Percentiles rank a stretch among this genome's conserved stretches.
phyloP scores from a whole-genome alignment of 2,329 filamentous ascomycete genomes.

The Fusarium cyanostomum region DNA sequence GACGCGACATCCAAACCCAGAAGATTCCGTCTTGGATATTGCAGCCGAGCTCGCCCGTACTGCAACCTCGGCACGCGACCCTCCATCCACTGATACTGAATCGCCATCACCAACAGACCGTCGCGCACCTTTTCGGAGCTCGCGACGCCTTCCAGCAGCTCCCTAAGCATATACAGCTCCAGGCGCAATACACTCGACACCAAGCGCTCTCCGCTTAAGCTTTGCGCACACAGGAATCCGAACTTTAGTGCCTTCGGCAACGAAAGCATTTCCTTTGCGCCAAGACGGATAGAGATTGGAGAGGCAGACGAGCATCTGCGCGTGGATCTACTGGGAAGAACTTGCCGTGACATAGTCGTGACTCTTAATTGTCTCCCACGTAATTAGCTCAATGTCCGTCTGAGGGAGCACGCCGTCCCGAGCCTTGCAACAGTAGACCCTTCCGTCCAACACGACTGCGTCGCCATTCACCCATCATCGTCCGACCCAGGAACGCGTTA shows the following conservation, averaged over 20 bases:
- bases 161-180: neutral
- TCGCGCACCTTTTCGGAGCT: constrained; percentile 11
- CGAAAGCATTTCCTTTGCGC: constrained; percentile 23
- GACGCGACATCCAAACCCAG: neutral
- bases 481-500: constrained; percentile 24
- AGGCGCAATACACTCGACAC: neutral
- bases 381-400: constrained; percentile 46
- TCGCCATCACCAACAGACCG: constrained; percentile 8
- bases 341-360: constrained; percentile 48
- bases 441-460: constrained; percentile 27
- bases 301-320: constrained; percentile 34
- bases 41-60: constrained; percentile 5
- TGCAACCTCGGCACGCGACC: constrained; percentile 27
- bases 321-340: constrained; percentile 38
- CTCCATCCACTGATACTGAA: constrained; percentile 16
- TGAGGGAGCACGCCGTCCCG: constrained; percentile 40
- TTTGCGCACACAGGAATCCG: constrained; percentile 8
- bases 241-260: constrained; percentile 9
- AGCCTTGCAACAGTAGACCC: constrained; percentile 45
- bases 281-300: constrained; percentile 37
- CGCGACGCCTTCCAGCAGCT: neutral
- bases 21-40: neutral
- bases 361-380: constrained; percentile 47
- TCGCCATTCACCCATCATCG: constrained; percentile 19
- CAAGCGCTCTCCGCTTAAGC: neutral